Conservation (phyloP, 257 asterid genomes). For the Penstemon barbatus region DNA sequence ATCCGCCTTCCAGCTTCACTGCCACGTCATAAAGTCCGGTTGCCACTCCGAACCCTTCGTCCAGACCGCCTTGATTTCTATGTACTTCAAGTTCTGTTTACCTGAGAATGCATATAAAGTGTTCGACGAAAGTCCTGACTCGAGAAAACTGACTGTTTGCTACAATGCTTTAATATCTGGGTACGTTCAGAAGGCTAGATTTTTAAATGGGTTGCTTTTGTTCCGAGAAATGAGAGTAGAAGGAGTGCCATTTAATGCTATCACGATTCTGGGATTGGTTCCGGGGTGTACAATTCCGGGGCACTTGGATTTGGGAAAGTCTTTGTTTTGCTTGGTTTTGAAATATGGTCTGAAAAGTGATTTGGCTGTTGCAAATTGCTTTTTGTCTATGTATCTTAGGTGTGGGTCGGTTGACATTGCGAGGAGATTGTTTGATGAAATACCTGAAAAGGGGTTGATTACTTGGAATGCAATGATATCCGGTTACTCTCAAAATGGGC, state of each 20-base stretch:
- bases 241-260: constrained; percentile 38
- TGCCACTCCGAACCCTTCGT: constrained; percentile 79
- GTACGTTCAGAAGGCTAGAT: constrained; percentile 37
- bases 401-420: constrained; percentile 63
- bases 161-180: constrained; percentile 88
- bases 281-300: constrained; percentile 54
- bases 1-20: constrained; percentile 64
- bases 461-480: constrained; percentile 97
- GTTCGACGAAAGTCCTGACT: constrained; percentile 73
- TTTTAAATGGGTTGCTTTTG: constrained; percentile 46
- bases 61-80: constrained; percentile 61
- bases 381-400: constrained; percentile 75
- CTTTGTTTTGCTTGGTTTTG: constrained; percentile 55
- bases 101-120: constrained; percentile 45
- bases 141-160: constrained; percentile 54
- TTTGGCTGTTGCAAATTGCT: constrained; percentile 64
- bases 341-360: constrained; percentile 51
- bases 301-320: constrained; percentile 57
- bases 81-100: constrained; percentile 50
- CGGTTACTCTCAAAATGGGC: constrained; percentile 85
- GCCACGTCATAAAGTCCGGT: constrained; percentile 71
- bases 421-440: constrained; percentile 55
- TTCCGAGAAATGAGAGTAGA: constrained; percentile 56
- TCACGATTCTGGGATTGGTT: constrained; percentile 78
- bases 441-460: constrained; percentile 56